Percentiles rank a stretch among this genome's conserved stretches.
Conservation (phyloP, 768 basidiomycete genomes). For the Scleroderma bovista region DNA sequence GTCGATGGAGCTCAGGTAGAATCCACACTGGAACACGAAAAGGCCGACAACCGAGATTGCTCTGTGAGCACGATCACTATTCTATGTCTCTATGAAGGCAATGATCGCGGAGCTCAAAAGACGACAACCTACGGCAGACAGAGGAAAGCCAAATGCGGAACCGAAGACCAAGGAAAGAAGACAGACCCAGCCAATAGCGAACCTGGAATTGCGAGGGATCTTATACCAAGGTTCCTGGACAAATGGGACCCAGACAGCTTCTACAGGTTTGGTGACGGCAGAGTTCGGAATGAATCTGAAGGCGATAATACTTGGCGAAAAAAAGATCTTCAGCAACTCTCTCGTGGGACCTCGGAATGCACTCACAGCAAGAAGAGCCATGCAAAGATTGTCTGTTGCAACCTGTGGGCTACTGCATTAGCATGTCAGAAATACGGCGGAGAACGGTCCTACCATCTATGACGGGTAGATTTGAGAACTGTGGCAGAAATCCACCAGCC, state of each 20-base stretch:
- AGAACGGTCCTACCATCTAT: slow-evolving; percentile 53
- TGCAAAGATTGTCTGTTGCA: slow-evolving; percentile 75
- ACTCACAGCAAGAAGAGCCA: slow-evolving; percentile 77
- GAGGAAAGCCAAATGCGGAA: slow-evolving; percentile 78
- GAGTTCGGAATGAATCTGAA: slow-evolving; percentile 81
- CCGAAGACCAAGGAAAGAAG: slow-evolving; percentile 77
- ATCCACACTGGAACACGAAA: slow-evolving; percentile 70
- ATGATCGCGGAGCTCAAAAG: slow-evolving; percentile 3
- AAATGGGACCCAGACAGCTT: slow-evolving; percentile 60
- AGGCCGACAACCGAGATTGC: slow-evolving; percentile 80
- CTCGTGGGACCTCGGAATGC: no score
- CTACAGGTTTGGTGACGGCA: slow-evolving; percentile 64
- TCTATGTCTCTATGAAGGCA: slow-evolving; percentile 30
- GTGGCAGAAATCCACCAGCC: slow-evolving; percentile 86
- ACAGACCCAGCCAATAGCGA: slow-evolving; percentile 69
- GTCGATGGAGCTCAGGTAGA: slow-evolving; percentile 62
- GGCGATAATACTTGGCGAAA: slow-evolving; percentile 53
- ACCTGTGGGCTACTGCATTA: slow-evolving; percentile 37
- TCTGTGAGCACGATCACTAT: slow-evolving; percentile 68
- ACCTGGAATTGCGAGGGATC: slow-evolving; percentile 47
- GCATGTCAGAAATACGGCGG: not conserved
- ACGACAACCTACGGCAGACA: slow-evolving; percentile 40
- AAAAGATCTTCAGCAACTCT: no score
- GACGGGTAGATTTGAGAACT: slow-evolving; percentile 60
- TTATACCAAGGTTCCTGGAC: slow-evolving; percentile 66